These are phyloP conservation scores for Ajuga reptans DNA, from an alignment of 305 asterid genomes.

Conservation along the genomic window DNA sequence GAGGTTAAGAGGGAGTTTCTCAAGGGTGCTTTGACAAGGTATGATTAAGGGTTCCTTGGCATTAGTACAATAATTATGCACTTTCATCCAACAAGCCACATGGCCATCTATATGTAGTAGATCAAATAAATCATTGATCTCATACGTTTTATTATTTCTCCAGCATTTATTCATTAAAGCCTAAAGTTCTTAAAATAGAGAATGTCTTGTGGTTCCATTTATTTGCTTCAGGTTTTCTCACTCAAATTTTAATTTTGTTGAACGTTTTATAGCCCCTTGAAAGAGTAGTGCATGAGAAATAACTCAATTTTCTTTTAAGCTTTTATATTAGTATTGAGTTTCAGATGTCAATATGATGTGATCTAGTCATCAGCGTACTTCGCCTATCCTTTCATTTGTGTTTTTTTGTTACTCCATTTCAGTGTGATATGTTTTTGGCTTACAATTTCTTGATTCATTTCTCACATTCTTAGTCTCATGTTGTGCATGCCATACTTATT, in stretches of 20 bases:
- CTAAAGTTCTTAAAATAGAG: background rate
- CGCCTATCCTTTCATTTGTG: background rate
- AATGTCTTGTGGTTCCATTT: background rate
- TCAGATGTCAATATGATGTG: background rate
- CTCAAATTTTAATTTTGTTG: slow-evolving; percentile 1
- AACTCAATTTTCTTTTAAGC: background rate
- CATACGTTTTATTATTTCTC: background rate
- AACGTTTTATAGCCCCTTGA: background rate
- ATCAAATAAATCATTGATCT: slow-evolving; percentile 1
- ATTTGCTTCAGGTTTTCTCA: background rate
- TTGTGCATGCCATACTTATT: background rate
- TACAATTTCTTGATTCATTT: background rate
- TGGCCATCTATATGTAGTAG: background rate
- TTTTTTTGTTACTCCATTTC: background rate
- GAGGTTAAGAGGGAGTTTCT: slow-evolving; percentile 87
- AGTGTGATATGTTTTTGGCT: background rate
- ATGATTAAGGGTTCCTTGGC: slow-evolving; percentile 16
- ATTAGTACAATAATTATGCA: background rate
- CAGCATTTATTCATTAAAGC: background rate
- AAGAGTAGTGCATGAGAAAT: slow-evolving; percentile 2
- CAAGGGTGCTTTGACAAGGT: slow-evolving; percentile 82
- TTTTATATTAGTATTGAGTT: background rate
- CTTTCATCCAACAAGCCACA: background rate
- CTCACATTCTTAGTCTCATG: background rate
- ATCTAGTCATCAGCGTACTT: background rate